A percentile compares a stretch with the other conserved stretches of the same genome.
phyloP scores from a whole-genome alignment of 257 asterid species.

The Petrea volubilis region DNA sequence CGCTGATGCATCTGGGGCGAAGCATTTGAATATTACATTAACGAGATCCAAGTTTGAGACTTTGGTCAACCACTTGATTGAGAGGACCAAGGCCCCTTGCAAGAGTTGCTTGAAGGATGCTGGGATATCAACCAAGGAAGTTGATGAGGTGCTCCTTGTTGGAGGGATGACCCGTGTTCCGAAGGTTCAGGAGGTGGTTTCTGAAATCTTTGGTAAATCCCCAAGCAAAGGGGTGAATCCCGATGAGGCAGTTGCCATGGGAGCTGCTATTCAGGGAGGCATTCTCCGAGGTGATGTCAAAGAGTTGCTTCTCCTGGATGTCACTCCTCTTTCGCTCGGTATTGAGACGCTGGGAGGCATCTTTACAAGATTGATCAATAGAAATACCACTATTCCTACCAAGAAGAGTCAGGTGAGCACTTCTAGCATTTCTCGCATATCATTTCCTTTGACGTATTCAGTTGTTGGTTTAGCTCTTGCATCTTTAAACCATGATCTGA shows the following conservation, averaged over 20 bases:
- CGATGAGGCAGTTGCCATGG: slow-evolving; percentile 84
- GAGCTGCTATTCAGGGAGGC: slow-evolving; percentile 83
- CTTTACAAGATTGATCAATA: slow-evolving; percentile 66
- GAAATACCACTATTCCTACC: slow-evolving; percentile 77
- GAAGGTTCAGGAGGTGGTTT: slow-evolving; percentile 69
- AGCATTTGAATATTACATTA: slow-evolving; percentile 63
- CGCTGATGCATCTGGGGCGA: slow-evolving; percentile 72
- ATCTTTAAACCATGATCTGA: no score
- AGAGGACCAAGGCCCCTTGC: slow-evolving; percentile 74
- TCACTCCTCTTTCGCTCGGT: slow-evolving; percentile 76
- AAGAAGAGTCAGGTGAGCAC: slow-evolving; percentile 68
- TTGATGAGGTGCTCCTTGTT: slow-evolving; percentile 76
- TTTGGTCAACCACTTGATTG: slow-evolving; percentile 60
- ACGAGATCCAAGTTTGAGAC: slow-evolving; percentile 75
- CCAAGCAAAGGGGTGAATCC: slow-evolving; percentile 87
- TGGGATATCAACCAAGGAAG: slow-evolving; percentile 55
- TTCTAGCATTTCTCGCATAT: neutral
- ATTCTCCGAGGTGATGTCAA: slow-evolving; percentile 73
- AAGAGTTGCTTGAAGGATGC: slow-evolving; percentile 78
- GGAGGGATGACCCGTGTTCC: slow-evolving; percentile 88
- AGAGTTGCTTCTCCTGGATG: slow-evolving; percentile 75
- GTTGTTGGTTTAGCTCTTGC: no score
- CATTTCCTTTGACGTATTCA: neutral
- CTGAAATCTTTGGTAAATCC: slow-evolving; percentile 68
- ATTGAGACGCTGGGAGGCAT: slow-evolving; percentile 77